Conservation (phyloP, 441 rosid species). For the Corymbia calophylla region DNA sequence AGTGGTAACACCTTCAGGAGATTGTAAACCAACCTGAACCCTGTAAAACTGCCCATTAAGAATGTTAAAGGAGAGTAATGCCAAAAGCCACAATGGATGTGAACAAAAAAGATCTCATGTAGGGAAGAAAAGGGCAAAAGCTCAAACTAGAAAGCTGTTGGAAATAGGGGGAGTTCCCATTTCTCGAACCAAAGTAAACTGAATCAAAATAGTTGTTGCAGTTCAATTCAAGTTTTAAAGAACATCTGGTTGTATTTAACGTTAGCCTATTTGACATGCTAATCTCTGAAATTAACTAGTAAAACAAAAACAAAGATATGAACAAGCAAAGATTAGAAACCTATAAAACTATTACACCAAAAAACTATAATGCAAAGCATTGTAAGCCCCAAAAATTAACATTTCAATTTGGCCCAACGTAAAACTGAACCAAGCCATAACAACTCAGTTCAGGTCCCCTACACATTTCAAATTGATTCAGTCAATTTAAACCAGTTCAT, state of each 20-base stretch:
- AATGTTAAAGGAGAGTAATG: constrained; percentile 30
- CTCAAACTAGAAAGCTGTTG: neutral
- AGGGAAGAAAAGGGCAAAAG: neutral
- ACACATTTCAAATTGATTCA: neutral
- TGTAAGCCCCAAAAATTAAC: neutral
- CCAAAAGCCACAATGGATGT: neutral
- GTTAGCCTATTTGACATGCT: neutral
- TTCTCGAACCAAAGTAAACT: neutral
- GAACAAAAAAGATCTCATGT: neutral
- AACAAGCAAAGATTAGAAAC: neutral
- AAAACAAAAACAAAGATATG: neutral
- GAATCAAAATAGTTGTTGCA: neutral
- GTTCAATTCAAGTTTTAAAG: neutral
- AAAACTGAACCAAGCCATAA: neutral
- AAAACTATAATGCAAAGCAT: neutral
- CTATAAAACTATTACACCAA: neutral
- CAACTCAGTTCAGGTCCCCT: neutral
- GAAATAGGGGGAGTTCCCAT: neutral
- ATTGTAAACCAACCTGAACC: constrained; percentile 91
- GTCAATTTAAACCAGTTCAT: neutral
- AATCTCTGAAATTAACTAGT: neutral
- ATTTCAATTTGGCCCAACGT: neutral
- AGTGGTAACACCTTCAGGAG: constrained; percentile 83
- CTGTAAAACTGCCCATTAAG: constrained; percentile 95
- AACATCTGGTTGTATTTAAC: neutral